A percentile compares a stretch with the other conserved stretches of the same genome.
Evolutionary conservation across 352 stramenopile genomes (phyloP).

Genomic region (Globisporangium lucens): DNA sequence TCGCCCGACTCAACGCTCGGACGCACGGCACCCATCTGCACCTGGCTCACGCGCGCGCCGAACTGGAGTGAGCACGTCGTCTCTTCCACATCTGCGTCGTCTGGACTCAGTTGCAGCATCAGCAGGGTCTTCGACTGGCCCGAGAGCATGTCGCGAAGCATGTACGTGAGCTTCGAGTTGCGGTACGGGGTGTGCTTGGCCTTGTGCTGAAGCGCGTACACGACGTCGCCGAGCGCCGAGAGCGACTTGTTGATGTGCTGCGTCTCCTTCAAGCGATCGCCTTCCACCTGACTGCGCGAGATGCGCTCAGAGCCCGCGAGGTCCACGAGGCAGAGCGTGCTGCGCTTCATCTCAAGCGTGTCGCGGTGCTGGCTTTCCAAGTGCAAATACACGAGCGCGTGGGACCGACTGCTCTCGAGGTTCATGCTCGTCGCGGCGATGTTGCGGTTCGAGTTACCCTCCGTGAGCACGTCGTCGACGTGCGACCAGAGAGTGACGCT

Average conservation of each 20-base stretch:
- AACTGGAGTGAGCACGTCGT: slow-evolving; percentile 89
- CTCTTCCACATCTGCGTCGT: slow-evolving; percentile 77
- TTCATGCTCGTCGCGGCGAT: slow-evolving; percentile 86
- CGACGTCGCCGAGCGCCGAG: slow-evolving; percentile 96
- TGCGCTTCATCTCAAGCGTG: slow-evolving; percentile 63
- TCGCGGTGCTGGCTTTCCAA: slow-evolving; percentile 70
- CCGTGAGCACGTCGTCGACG: slow-evolving; percentile 60
- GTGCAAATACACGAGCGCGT: slow-evolving; percentile 80
- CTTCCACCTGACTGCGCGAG: slow-evolving; percentile 77
- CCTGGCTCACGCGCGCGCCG: slow-evolving; percentile 85
- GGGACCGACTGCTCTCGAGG: slow-evolving; percentile 80
- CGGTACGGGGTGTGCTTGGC: slow-evolving; percentile 93
- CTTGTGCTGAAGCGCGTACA: slow-evolving; percentile 91
- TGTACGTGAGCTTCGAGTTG: slow-evolving; percentile 94
- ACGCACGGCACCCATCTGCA: slow-evolving; percentile 82
- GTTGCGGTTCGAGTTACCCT: slow-evolving; percentile 80
- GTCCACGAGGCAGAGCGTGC: slow-evolving; percentile 97
- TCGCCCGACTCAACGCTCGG: slow-evolving; percentile 80
- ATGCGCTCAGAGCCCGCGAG: slow-evolving; percentile 96
- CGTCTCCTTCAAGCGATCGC: slow-evolving; percentile 92
- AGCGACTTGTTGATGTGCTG: slow-evolving; percentile 99
- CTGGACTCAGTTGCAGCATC: slow-evolving; percentile 90
- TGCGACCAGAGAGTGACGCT: slow-evolving; percentile 60
- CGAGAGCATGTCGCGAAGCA: slow-evolving; percentile 91
- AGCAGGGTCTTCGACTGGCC: slow-evolving; percentile 91